Conservation (phyloP, 257 asterid genomes). For the Echites panduratus region DNA sequence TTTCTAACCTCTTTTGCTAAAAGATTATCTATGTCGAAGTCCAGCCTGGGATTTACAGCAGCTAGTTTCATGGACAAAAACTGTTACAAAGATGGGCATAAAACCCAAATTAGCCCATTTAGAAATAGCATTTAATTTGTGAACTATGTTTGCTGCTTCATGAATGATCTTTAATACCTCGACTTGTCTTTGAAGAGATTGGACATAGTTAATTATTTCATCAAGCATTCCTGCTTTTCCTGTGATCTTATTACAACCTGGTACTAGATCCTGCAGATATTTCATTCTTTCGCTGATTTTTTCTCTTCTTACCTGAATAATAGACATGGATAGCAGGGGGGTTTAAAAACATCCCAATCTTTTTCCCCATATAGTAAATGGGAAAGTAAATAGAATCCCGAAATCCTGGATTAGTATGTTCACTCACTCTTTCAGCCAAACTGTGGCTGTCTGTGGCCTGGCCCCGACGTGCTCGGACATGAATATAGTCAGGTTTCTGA, state of each 20-base stretch:
- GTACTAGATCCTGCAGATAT: constrained; percentile 79
- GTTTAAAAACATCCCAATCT: neutral
- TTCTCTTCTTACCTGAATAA: constrained; percentile 74
- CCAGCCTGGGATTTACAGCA: constrained; percentile 56
- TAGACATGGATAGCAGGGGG: neutral
- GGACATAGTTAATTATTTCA: constrained; percentile 89
- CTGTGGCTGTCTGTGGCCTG: constrained; percentile 99
- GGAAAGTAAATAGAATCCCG: neutral
- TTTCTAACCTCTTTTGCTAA: constrained; percentile 57
- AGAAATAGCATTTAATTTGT: neutral
- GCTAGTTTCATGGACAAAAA: constrained; percentile 92
- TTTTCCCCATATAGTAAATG: neutral
- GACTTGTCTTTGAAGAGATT: constrained; percentile 92
- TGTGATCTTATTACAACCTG: constrained; percentile 83
- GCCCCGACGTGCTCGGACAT: constrained; percentile 94
- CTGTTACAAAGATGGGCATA: constrained; percentile 34
- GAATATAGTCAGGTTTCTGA: constrained; percentile 74
- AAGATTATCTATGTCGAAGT: constrained; percentile 47
- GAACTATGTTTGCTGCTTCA: neutral
- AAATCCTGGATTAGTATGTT: neutral
- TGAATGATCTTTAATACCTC: constrained; percentile 42
- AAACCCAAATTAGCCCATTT: constrained; percentile 8
- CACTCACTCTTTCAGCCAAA: constrained; percentile 89
- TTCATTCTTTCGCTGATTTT: constrained; percentile 94
- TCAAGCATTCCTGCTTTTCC: constrained; percentile 98